Percentiles rank a stretch among this genome's conserved stretches.
Conservation (phyloP, 176 grass and related monocot genomes). For the bread wheat (Triticum aestivum) region DNA sequence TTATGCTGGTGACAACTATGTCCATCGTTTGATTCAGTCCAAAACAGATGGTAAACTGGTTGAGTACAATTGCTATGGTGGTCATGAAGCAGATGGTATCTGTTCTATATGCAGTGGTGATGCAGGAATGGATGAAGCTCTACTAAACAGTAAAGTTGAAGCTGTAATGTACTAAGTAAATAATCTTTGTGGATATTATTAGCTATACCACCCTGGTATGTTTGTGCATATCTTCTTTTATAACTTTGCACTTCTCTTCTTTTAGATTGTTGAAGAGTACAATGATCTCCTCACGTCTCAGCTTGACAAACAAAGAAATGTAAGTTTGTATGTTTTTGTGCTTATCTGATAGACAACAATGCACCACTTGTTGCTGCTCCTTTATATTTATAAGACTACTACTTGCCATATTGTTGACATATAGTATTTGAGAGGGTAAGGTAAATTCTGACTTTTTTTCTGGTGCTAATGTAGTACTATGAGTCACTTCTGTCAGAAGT, state of each 20-base stretch:
- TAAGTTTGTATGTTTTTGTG: slow-evolving; percentile 37
- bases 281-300: slow-evolving; percentile 90
- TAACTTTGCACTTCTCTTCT: slow-evolving; percentile 21
- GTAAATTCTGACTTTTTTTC: slow-evolving; percentile 31
- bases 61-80: slow-evolving; percentile 71
- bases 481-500: slow-evolving; percentile 74
- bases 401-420: slow-evolving; percentile 1
- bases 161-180: slow-evolving; percentile 68
- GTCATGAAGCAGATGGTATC: slow-evolving; percentile 36
- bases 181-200: slow-evolving; percentile 21
- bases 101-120: slow-evolving; percentile 51
- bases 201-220: slow-evolving; percentile 19
- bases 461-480: slow-evolving; percentile 62
- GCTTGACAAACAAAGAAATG: slow-evolving; percentile 99
- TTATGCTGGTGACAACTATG: slow-evolving; percentile 98
- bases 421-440: slow-evolving; percentile 15
- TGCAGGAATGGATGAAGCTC: slow-evolving; percentile 67
- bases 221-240: slow-evolving; percentile 11
- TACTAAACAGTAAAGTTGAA: slow-evolving; percentile 94
- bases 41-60: slow-evolving; percentile 93
- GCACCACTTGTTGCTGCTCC: not conserved
- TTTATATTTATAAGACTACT: slow-evolving; percentile 6
- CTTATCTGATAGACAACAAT: not conserved
- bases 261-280: slow-evolving; percentile 87
- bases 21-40: slow-evolving; percentile 91